These are phyloP conservation scores for Fusarium domesticum DNA, from an alignment of 2,329 filamentous ascomycete genomes.

Conservation along the genomic window DNA sequence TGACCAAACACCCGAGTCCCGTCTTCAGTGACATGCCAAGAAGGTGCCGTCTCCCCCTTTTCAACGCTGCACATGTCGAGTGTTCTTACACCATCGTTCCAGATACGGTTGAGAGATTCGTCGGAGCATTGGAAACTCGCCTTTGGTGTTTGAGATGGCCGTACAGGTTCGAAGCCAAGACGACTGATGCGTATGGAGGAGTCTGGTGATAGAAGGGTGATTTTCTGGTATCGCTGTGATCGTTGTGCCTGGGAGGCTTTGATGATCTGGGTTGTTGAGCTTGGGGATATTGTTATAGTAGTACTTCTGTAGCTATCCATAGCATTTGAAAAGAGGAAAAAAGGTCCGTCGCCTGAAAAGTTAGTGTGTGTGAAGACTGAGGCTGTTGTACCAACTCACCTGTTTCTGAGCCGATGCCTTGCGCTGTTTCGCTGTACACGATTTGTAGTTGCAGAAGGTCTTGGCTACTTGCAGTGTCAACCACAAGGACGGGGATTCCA, in stretches of 20 bases:
- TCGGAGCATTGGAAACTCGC: slow-evolving; percentile 1
- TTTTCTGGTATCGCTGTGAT: not conserved
- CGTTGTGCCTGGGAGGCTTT: not conserved
- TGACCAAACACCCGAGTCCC: not conserved
- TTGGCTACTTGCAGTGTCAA: not conserved
- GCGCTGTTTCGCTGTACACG: not conserved
- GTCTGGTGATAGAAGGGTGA: not conserved
- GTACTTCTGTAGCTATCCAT: slow-evolving; percentile 1
- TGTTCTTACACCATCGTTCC: slow-evolving; percentile 1
- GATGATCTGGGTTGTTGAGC: not conserved
- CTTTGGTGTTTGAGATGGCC: not conserved
- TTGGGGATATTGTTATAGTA: not conserved
- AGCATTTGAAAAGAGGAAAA: slow-evolving; percentile 2
- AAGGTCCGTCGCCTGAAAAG: not conserved
- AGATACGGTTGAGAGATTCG: not conserved
- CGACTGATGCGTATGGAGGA: not conserved
- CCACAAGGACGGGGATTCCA: not conserved
- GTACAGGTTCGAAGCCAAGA: not conserved
- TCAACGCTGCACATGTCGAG: slow-evolving; percentile 1
- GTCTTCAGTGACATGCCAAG: not conserved
- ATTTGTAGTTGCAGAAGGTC: not conserved
- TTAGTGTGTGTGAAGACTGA: not conserved
- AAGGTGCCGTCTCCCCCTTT: not conserved
- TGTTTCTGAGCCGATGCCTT: not conserved
- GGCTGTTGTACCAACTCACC: not conserved